phyloP scores from a whole-genome alignment of 2,329 filamentous ascomycete genomes.

The Aspergillus pseudotamarii region DNA sequence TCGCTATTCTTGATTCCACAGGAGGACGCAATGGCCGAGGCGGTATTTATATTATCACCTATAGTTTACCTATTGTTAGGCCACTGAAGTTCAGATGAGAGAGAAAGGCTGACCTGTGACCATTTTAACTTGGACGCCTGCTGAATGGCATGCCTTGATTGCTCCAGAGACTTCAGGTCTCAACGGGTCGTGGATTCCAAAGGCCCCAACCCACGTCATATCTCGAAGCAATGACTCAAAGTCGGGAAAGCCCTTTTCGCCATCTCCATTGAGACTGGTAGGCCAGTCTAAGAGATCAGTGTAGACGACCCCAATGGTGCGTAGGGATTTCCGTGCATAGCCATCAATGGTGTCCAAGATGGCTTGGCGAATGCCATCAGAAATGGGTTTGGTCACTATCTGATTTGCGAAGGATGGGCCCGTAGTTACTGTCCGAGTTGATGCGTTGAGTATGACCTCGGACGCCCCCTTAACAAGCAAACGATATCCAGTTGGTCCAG shows the following conservation, averaged over 20 bases:
- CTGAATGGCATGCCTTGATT: constrained; percentile 57
- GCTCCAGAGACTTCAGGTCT: constrained; percentile 66
- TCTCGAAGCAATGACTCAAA: constrained; percentile 68
- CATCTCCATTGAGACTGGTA: constrained; percentile 54
- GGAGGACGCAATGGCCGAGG: constrained; percentile 69
- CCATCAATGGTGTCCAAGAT: constrained; percentile 21
- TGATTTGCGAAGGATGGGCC: not conserved
- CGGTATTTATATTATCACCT: constrained; percentile 70
- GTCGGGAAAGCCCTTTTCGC: constrained; percentile 64
- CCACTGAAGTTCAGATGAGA: constrained; percentile 59
- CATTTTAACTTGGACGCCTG: constrained; percentile 55
- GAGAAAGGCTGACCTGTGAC: constrained; percentile 40
- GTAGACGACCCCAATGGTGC: constrained; percentile 73
- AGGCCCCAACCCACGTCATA: constrained; percentile 70
- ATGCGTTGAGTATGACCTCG: constrained; percentile 41
- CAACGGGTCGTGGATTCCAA: constrained; percentile 73
- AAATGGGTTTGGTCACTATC: constrained; percentile 10
- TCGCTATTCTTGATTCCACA: constrained; percentile 65
- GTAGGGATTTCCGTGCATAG: constrained; percentile 60
- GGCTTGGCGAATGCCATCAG: not conserved
- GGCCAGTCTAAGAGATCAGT: constrained; percentile 70
- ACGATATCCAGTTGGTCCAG: constrained; percentile 39
- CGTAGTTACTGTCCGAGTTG: constrained; percentile 27
- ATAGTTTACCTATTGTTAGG: constrained; percentile 25
- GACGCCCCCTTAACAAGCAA: constrained; percentile 49